Base-by-base conservation (phyloP, 176 grass and related monocot species). In the Juncus inflexus region DNA sequence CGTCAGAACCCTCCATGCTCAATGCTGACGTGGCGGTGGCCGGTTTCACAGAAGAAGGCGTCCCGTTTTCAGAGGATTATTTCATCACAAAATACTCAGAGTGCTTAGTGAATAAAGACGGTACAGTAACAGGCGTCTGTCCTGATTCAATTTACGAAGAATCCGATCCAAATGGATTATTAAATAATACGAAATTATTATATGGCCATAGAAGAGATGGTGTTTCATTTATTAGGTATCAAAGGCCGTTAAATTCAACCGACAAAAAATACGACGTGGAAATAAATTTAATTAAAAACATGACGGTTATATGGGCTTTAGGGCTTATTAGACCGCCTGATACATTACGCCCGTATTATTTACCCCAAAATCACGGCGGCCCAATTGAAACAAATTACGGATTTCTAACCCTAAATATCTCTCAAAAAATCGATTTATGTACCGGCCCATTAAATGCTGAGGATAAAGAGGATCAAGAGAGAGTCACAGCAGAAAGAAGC, bases 381-480 rank as follows among this genome's bases (percentile, higher is more conserved):
- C 74, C 77, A 7, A 12, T 43, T 3, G 78, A 86, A 14, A 79
- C 77, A 1, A 49, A 79, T 40, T 97, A 79, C 64, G 83, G 80
- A 16, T 91, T 79, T 69, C 53, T 77, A 45, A 83, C 15, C 62
- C 75, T 97, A 35, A 91, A 84, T 62, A 7, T 89, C 72, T 97
- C 87, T 0, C 41, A 69, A 55, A 61, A 36, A 54, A 15, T 67
- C 15, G 42, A 66, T 51, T 37, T 50, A 3, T 97, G 94, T 71
- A 55, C 77, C 11, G 88, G 94, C 2, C 87, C 94, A 35, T 37
- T 97, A 55, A 85, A 97, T 58, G 87, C 94, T 11, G 82, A 91
- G 4, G 94, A 97, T 57, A 97, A 97, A 76, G 94, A 97, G 60
- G 94, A 97, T 70, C 94, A 97, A 66, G 82, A 69, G 12, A 66